A percentile compares a stretch with the other conserved stretches of the same genome.
Evolutionary conservation across 2,329 filamentous ascomycete genomes (phyloP).

Genomic region (Fusarium stilboides): DNA sequence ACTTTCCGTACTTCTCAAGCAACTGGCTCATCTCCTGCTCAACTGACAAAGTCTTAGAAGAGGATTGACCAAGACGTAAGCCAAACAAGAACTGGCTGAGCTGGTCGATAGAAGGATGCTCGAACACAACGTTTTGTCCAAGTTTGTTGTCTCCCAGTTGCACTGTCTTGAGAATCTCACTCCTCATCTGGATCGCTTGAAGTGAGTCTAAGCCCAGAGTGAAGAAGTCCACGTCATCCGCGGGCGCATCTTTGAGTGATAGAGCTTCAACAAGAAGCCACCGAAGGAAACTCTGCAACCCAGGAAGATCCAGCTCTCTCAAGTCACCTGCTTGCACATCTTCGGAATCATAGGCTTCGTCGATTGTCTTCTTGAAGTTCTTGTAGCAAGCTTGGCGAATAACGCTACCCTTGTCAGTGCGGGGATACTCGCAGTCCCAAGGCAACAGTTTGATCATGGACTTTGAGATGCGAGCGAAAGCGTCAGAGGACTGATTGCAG

Average conservation of each 20-base stretch:
- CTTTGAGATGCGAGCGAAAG: constrained; percentile 67
- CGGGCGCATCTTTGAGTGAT: constrained; percentile 1
- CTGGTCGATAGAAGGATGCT: constrained; percentile 56
- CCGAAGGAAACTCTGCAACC: constrained; percentile 55
- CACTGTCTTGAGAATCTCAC: constrained; percentile 64
- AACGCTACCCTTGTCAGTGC: constrained; percentile 67
- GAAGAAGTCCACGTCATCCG: constrained; percentile 70
- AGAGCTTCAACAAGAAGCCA: constrained; percentile 46
- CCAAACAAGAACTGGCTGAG: constrained; percentile 35
- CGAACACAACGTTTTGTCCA: constrained; percentile 71
- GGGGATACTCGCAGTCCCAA: constrained; percentile 60
- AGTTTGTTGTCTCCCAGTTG: constrained; percentile 63
- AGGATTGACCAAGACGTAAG: not conserved
- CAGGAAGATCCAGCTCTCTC: constrained; percentile 30
- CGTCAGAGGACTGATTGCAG: constrained; percentile 64
- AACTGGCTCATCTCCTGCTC: not conserved
- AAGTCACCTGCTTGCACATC: not conserved
- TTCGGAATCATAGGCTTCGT: constrained; percentile 53
- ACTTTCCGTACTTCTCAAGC: not conserved
- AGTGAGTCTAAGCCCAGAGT: constrained; percentile 69
- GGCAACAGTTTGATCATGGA: constrained; percentile 68
- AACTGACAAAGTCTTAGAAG: not conserved
- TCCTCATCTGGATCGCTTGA: constrained; percentile 69
- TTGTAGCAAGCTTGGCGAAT: constrained; percentile 65
- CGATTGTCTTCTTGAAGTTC: constrained; percentile 60